These are phyloP conservation scores for Yarrowia sp. DNA, from an alignment of 805 yeast genomes.

Conservation along the genomic window DNA sequence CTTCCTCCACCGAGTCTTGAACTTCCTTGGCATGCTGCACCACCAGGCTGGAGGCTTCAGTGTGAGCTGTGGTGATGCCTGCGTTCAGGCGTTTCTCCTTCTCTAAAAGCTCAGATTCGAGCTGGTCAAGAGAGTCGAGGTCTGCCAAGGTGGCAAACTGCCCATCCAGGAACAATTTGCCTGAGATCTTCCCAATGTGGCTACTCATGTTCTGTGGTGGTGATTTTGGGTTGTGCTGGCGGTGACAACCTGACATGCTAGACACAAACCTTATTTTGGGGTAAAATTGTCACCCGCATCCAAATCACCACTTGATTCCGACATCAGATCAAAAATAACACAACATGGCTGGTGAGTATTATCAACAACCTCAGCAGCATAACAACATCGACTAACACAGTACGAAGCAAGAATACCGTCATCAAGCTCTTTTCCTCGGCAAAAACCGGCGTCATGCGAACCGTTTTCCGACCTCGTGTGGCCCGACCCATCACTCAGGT, in stretches of 20 bases:
- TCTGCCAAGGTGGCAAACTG: conserved; percentile 7
- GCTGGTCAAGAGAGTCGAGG: not conserved
- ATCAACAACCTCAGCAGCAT: too few relatives aligned
- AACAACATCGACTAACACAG: not conserved
- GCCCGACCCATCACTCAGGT: conserved; percentile 77
- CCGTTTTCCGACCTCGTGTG: conserved; percentile 76
- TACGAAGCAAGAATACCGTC: conserved; percentile 68
- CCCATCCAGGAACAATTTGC: not conserved
- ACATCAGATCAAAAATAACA: not conserved
- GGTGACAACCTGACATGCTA: not conserved
- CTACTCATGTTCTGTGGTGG: not conserved
- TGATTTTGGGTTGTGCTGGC: not conserved
- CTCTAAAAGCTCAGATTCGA: not conserved
- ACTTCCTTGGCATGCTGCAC: conserved; percentile 1
- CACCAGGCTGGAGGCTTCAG: not conserved
- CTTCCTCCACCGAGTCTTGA: not conserved
- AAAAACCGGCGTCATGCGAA: conserved; percentile 81
- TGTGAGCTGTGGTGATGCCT: not conserved
- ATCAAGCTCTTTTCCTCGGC: conserved; percentile 87
- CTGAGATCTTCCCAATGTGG: conserved; percentile 10
- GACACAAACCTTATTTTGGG: not conserved
- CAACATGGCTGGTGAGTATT: conserved; percentile 18
- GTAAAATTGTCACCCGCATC: not conserved
- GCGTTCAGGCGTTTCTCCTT: not conserved
- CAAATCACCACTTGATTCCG: not conserved